These are phyloP conservation scores for Exophiala sp. DNA, from an alignment of 2,329 filamentous ascomycete genomes.

Conservation along the genomic window DNA sequence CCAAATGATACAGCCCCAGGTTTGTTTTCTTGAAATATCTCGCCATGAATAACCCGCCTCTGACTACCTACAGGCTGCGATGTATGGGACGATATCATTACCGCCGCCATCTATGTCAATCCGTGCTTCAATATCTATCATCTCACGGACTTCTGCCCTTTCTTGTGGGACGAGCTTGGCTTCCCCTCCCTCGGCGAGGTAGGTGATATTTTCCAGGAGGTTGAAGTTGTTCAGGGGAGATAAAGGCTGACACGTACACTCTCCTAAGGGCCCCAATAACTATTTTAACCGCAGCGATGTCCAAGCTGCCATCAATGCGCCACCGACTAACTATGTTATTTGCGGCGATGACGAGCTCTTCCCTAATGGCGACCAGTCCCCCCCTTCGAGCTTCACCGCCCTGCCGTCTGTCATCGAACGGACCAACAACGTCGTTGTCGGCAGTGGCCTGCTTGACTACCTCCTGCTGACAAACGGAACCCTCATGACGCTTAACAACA, in stretches of 20 bases:
- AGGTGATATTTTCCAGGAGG: constrained; percentile 30
- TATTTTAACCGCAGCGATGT: constrained; percentile 53
- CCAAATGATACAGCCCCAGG: constrained; percentile 12
- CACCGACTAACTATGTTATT: constrained; percentile 40
- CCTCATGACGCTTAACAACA: constrained; percentile 49
- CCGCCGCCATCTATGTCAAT: constrained; percentile 54
- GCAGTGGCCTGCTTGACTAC: constrained; percentile 46
- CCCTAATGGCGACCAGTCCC: constrained; percentile 46
- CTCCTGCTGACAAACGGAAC: constrained; percentile 49
- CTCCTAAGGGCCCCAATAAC: constrained; percentile 49
- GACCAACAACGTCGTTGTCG: constrained; percentile 49
- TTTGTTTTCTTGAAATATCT: neutral
- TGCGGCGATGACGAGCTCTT: constrained; percentile 36
- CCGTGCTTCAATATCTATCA: constrained; percentile 77
- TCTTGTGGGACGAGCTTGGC: constrained; percentile 62
- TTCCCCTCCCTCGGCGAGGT: constrained; percentile 44
- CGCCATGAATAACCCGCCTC: neutral
- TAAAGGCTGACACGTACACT: neutral
- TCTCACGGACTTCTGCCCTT: constrained; percentile 65
- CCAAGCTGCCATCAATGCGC: constrained; percentile 46
- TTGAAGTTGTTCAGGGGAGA: neutral
- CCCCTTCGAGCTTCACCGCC: constrained; percentile 24
- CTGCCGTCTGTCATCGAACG: constrained; percentile 42
- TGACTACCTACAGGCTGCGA: constrained; percentile 45
- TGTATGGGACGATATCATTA: constrained; percentile 51